phyloP scores from a whole-genome alignment of 129 eudicot genomes.

The Rutidosis leptorrhynchoides region DNA sequence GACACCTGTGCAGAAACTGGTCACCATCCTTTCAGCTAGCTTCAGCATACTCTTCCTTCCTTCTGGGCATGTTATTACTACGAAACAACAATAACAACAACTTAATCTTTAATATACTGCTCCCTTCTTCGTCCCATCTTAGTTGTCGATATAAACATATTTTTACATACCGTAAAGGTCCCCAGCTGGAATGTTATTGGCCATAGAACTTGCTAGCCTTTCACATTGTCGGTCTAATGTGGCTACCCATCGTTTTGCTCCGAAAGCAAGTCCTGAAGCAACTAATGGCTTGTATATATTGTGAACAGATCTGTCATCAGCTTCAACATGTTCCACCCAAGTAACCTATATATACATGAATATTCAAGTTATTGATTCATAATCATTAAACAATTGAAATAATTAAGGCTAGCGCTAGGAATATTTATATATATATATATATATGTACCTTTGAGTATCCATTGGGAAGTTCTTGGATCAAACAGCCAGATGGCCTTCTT shows the following conservation, averaged over 20 bases:
- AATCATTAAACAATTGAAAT: too few species aligned
- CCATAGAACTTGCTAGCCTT: slow-evolving; percentile 85
- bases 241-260: slow-evolving; percentile 90
- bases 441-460: slow-evolving; percentile 92
- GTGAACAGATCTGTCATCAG: slow-evolving; percentile 71
- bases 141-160: too few species aligned
- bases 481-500: slow-evolving; percentile 93
- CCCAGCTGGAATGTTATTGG: slow-evolving; percentile 81
- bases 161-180: too few species aligned
- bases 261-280: slow-evolving; percentile 81
- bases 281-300: slow-evolving; percentile 66
- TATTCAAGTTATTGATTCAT: background rate
- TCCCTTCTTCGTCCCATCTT: too few species aligned
- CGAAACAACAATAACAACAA: too few species aligned
- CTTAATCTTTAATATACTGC: too few species aligned
- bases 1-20: slow-evolving; percentile 83
- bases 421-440: too few species aligned
- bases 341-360: slow-evolving; percentile 47
- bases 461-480: slow-evolving; percentile 84
- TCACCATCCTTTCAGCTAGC: slow-evolving; percentile 91
- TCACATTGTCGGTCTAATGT: slow-evolving; percentile 88
- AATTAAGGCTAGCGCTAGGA: too few species aligned
- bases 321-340: slow-evolving; percentile 98
- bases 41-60: slow-evolving; percentile 96
- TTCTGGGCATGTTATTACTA: slow-evolving; percentile 84